A percentile compares a stretch with the other conserved stretches of the same genome.
These are phyloP conservation scores for Helianthus annuus DNA, from an alignment of 129 eudicot genomes.

Conservation along the genomic window DNA sequence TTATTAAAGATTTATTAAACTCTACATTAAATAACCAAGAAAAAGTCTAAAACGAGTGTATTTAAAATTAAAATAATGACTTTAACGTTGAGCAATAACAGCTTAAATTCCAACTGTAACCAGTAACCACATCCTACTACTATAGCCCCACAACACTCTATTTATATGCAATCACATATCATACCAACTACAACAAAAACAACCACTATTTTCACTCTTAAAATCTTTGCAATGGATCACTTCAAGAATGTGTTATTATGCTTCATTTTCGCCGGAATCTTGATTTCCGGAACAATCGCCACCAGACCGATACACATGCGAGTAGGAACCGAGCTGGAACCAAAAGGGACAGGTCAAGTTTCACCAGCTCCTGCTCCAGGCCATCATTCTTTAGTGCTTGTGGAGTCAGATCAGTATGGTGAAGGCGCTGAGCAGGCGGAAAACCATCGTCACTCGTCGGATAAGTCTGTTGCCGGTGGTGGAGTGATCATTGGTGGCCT, in stretches of 20 bases:
- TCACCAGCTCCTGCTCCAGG: slow-evolving; percentile 6
- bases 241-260: neutral
- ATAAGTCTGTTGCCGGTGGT: slow-evolving; percentile 46
- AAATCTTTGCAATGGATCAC: slow-evolving; percentile 22
- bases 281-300: slow-evolving; percentile 17
- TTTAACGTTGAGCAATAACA: slow-evolving; percentile 6
- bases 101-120: slow-evolving; percentile 17
- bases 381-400: slow-evolving; percentile 17
- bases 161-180: slow-evolving; percentile 1
- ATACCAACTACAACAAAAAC: neutral
- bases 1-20: neutral
- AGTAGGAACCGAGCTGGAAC: neutral
- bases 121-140: slow-evolving; percentile 1
- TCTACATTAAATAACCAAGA: neutral
- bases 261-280: slow-evolving; percentile 15
- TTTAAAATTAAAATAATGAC: neutral
- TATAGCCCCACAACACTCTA: slow-evolving; percentile 6
- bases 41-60: slow-evolving; percentile 1
- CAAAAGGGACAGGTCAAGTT: neutral
- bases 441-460: slow-evolving; percentile 48
- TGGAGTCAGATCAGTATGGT: neutral
- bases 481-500: slow-evolving; percentile 74
- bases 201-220: neutral
- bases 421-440: slow-evolving; percentile 1
- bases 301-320: slow-evolving; percentile 12